A percentile compares a stretch with the other conserved stretches of the same genome.
Conservation (phyloP, 2,329 filamentous ascomycete genomes). For the Huntiella decipiens region DNA sequence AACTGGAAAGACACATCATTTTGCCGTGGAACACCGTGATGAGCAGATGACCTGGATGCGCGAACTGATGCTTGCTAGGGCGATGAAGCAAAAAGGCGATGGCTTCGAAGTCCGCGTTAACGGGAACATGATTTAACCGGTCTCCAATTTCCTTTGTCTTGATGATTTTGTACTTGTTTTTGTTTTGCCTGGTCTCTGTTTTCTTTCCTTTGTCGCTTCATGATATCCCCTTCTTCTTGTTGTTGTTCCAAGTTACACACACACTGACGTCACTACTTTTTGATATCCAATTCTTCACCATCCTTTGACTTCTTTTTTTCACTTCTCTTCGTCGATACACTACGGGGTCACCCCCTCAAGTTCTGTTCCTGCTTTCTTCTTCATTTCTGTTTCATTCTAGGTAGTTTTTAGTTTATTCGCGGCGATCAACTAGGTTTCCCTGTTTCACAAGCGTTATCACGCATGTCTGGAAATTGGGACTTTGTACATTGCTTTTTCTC, state of each 20-base stretch:
- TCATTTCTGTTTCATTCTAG: conserved; percentile 1
- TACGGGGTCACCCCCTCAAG: conserved; percentile 10
- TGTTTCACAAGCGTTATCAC: too few species aligned
- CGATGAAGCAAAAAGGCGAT: conserved; percentile 63
- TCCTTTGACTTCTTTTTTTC: conserved; percentile 5
- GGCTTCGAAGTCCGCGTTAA: conserved; percentile 71
- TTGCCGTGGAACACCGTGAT: conserved; percentile 70
- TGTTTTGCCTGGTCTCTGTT: neutral
- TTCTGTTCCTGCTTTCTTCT: conserved; percentile 5
- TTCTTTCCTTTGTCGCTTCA: neutral
- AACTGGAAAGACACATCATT: conserved; percentile 75
- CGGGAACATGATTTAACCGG: conserved; percentile 47
- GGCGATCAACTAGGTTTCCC: too few species aligned
- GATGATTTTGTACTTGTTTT: conserved; percentile 3
- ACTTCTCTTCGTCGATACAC: conserved; percentile 10
- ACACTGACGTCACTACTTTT: neutral
- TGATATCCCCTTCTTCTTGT: conserved; percentile 9
- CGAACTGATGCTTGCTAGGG: conserved; percentile 80
- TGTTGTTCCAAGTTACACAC: neutral
- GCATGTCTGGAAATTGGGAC: too few species aligned
- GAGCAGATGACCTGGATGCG: conserved; percentile 96
- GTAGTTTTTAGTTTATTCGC: too few species aligned
- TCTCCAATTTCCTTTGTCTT: neutral
- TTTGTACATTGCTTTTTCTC: too few species aligned
- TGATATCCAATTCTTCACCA: conserved; percentile 6